Percentiles rank a stretch among this genome's conserved stretches.
phyloP scores from a whole-genome alignment of 2,329 filamentous ascomycete genomes.

The Proliferodiscus dingleyae region DNA sequence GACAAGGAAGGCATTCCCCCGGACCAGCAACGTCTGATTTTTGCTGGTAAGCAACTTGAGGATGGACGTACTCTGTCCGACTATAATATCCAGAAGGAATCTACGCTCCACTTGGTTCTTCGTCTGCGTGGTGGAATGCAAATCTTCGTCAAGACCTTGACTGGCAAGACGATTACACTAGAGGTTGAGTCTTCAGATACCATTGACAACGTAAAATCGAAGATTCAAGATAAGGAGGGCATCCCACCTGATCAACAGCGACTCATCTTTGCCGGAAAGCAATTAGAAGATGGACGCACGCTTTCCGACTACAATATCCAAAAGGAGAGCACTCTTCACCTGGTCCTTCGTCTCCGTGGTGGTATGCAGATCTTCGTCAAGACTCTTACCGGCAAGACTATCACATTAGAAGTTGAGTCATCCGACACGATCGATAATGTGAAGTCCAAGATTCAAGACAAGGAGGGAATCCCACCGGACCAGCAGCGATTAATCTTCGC shows the following conservation, averaged over 20 bases:
- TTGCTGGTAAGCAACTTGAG: too few species aligned
- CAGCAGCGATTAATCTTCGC: conserved; percentile 68
- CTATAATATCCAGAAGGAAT: conserved; percentile 73
- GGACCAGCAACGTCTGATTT: too few species aligned
- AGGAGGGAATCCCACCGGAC: conserved; percentile 66
- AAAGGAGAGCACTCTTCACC: conserved; percentile 67
- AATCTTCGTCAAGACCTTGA: conserved; percentile 67
- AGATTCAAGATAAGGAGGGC: too few species aligned
- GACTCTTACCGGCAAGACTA: conserved; percentile 66
- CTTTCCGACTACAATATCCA: conserved; percentile 89
- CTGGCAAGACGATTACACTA: conserved; percentile 43
- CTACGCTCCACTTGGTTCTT: conserved; percentile 74
- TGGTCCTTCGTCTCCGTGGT: conserved; percentile 67
- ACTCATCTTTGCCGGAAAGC: conserved; percentile 23
- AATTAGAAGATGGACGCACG: conserved; percentile 70
- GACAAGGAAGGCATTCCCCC: too few species aligned
- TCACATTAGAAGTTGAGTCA: conserved; percentile 63
- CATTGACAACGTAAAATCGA: too few species aligned
- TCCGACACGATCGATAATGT: conserved; percentile 68
- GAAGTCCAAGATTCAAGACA: conserved; percentile 68
- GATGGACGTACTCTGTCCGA: too few species aligned
- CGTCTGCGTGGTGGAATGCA: conserved; percentile 79
- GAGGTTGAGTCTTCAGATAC: too few species aligned
- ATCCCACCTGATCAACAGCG: too few species aligned
- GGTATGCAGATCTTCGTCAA: conserved; percentile 73